phyloP scores from a whole-genome alignment of 495 filamentous ascomycete genomes.

The Polyplosphaeria fusca region DNA sequence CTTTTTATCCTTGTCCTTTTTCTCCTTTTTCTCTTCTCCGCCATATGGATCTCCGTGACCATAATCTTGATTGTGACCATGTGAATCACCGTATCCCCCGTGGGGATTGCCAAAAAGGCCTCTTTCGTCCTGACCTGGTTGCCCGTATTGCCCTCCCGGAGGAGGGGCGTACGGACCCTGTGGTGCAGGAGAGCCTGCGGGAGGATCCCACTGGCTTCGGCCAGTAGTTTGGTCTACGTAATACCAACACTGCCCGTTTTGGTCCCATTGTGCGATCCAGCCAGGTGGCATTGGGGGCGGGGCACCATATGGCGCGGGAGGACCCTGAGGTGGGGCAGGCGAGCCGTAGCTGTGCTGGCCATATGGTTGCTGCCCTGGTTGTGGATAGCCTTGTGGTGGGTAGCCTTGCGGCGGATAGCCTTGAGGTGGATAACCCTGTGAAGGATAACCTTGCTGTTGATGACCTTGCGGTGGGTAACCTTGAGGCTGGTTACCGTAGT shows the following conservation, averaged over 20 bases:
- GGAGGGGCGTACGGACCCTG: conserved; percentile 21
- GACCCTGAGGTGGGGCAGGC: conserved; percentile 13
- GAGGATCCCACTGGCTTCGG: conserved; percentile 36
- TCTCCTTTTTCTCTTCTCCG: conserved; percentile 2
- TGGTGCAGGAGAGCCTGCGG: not conserved
- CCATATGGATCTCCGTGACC: not conserved
- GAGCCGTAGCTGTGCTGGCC: conserved; percentile 12
- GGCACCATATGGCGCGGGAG: conserved; percentile 20
- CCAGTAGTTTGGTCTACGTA: conserved; percentile 36
- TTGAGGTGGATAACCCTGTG: not conserved
- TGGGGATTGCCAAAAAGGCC: conserved; percentile 19
- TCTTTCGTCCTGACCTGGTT: conserved; percentile 7
- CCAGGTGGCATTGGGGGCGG: conserved; percentile 31
- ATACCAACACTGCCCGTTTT: conserved; percentile 31
- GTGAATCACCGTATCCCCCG: conserved; percentile 1
- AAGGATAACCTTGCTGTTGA: not conserved
- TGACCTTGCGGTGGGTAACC: not conserved
- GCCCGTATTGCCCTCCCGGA: conserved; percentile 1
- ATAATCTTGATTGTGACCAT: not conserved
- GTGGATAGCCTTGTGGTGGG: not conserved
- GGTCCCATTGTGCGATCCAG: conserved; percentile 34
- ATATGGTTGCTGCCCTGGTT: conserved; percentile 1
- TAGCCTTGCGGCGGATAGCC: conserved; percentile 2
- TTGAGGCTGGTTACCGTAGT: not conserved
- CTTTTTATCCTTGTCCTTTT: conserved; percentile 20